phyloP scores from a whole-genome alignment of 106 monocot species.

The Acorus calamus region DNA sequence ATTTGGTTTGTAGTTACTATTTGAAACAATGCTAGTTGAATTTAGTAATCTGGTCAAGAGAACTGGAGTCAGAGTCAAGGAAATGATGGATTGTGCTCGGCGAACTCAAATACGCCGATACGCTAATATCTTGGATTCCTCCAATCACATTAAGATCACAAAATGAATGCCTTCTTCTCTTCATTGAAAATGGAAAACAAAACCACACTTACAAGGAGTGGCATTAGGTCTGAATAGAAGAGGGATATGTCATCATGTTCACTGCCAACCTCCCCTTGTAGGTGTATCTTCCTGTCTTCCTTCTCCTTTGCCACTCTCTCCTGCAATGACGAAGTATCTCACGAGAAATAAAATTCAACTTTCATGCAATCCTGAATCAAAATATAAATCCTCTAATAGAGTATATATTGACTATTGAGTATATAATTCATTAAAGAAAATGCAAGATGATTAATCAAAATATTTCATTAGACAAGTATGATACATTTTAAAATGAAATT shows the following conservation, averaged over 20 bases:
- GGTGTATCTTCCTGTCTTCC: slow-evolving; percentile 41
- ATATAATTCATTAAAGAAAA: not conserved
- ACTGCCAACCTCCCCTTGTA: slow-evolving; percentile 28
- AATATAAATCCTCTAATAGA: not conserved
- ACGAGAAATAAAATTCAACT: not conserved
- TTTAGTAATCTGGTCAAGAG: too few relatives aligned
- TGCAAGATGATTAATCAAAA: too few relatives aligned
- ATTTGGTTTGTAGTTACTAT: too few relatives aligned
- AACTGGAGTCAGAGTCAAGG: too few relatives aligned
- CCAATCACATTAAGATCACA: not conserved
- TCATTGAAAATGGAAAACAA: not conserved
- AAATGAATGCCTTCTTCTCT: not conserved
- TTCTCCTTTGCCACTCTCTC: slow-evolving; percentile 55
- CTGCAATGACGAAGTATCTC: slow-evolving; percentile 12
- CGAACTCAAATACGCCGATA: too few relatives aligned
- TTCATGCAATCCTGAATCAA: not conserved
- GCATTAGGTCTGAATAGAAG: slow-evolving; percentile 94
- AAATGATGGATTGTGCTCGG: too few relatives aligned
- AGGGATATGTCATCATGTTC: slow-evolving; percentile 68
- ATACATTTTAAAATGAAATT: too few relatives aligned
- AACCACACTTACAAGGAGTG: slow-evolving; percentile 60
- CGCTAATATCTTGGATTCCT: too few relatives aligned
- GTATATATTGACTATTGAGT: not conserved
- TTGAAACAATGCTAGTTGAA: too few relatives aligned
- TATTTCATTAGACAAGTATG: too few relatives aligned